These are phyloP conservation scores for Amanita jacksonii DNA, from an alignment of 768 basidiomycete species.

Conservation along the genomic window DNA sequence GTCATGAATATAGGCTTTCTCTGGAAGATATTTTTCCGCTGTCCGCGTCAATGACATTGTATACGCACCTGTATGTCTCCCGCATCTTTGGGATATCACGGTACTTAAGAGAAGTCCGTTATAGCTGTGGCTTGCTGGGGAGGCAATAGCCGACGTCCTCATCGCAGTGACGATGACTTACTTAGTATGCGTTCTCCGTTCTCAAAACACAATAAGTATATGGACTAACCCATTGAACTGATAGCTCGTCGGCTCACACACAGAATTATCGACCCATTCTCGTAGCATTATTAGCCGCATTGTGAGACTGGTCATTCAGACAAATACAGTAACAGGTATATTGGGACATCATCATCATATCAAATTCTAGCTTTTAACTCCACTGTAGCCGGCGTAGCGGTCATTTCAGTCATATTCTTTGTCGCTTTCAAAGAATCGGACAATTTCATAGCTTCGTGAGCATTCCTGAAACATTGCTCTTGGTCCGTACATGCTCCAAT, in stretches of 20 bases:
- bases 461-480: too few species aligned
- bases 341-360: background rate
- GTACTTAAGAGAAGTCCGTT: too few species aligned
- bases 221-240: background rate
- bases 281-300: background rate
- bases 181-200: background rate
- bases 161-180: background rate
- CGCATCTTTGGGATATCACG: too few species aligned
- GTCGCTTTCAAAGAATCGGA: background rate
- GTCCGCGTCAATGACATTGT: too few species aligned
- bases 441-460: too few species aligned
- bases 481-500: too few species aligned
- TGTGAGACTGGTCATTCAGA: background rate
- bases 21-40: too few species aligned
- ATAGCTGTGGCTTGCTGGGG: background rate
- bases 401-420: background rate
- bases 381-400: background rate
- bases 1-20: too few species aligned
- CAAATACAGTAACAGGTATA: background rate
- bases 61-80: too few species aligned
- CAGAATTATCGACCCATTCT: background rate
- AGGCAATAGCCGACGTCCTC: background rate
- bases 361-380: background rate
- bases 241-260: too few species aligned
- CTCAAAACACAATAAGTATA: background rate